Evolutionary conservation across 495 filamentous ascomycete genomes (phyloP).

Genomic region (Durotheca rogersii): DNA sequence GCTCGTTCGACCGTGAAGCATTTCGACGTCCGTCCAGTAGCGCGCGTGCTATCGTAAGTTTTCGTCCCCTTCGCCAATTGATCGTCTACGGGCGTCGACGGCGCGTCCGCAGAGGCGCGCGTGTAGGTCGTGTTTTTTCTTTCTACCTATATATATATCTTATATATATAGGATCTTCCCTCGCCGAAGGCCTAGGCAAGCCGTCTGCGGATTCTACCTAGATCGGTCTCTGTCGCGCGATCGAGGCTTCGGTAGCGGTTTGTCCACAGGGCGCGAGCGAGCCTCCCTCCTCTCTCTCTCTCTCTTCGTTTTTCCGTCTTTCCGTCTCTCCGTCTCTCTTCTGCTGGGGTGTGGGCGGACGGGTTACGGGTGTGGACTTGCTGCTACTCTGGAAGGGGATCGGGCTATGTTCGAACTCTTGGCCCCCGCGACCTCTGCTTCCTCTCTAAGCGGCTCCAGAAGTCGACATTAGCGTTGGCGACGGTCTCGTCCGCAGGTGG

Average conservation of each 20-base stretch:
- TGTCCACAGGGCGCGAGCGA: slow-evolving; percentile 21
- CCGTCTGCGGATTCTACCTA: no score
- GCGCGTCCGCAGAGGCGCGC: slow-evolving; percentile 10
- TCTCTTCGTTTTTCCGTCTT: slow-evolving; percentile 23
- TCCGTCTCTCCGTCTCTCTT: slow-evolving; percentile 24
- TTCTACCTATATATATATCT: no score
- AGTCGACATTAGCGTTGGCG: slow-evolving; percentile 27
- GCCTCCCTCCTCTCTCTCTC: no score
- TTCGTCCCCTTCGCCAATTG: slow-evolving; percentile 17
- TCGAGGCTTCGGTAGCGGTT: slow-evolving; percentile 25
- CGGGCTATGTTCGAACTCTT: slow-evolving; percentile 8
- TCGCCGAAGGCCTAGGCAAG: slow-evolving; percentile 18
- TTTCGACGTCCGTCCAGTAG: slow-evolving; percentile 40
- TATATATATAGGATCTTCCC: slow-evolving; percentile 36
- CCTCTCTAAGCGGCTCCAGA: slow-evolving; percentile 28
- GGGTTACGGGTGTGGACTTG: slow-evolving; percentile 28
- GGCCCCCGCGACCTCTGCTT: slow-evolving; percentile 27
- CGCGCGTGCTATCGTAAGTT: slow-evolving; percentile 9
- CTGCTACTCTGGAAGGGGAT: slow-evolving; percentile 19
- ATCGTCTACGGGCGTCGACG: slow-evolving; percentile 9
- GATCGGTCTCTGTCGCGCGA: slow-evolving; percentile 15
- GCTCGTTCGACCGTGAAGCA: slow-evolving; percentile 36
- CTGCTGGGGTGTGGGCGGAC: no score
- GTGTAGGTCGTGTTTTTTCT: no score
- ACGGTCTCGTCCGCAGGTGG: slow-evolving; percentile 3